These are phyloP conservation scores for Pisolithus orientalis DNA, from an alignment of 768 basidiomycete genomes.

Conservation along the genomic window DNA sequence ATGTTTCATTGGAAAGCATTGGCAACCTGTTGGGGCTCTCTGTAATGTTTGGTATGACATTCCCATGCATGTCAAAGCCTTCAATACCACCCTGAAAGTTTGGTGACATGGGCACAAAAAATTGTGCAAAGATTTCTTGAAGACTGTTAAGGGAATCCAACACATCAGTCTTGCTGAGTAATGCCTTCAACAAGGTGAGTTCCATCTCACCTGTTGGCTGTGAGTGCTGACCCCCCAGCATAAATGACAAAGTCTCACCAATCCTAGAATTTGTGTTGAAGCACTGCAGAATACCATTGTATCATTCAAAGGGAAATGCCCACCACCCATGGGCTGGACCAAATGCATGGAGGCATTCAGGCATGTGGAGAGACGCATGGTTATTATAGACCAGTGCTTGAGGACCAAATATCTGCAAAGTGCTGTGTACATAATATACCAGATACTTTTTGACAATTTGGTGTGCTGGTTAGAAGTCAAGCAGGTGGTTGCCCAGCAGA, in stretches of 20 bases:
- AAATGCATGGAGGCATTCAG: constrained; percentile 18
- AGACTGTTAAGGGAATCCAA: too few relatives aligned
- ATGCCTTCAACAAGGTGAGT: too few relatives aligned
- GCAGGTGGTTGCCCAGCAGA: background rate
- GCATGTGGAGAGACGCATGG: constrained; percentile 35
- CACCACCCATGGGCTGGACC: constrained; percentile 25
- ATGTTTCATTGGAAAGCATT: too few relatives aligned
- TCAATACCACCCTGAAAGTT: too few relatives aligned
- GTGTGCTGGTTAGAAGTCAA: background rate
- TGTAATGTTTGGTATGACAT: too few relatives aligned
- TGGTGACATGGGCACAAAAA: too few relatives aligned
- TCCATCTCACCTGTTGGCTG: too few relatives aligned
- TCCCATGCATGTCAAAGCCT: too few relatives aligned
- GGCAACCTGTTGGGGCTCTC: too few relatives aligned
- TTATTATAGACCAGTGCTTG: constrained; percentile 22
- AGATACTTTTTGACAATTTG: background rate
- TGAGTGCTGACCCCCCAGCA: too few relatives aligned
- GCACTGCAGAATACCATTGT: constrained; percentile 26
- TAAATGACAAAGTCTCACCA: constrained; percentile 12
- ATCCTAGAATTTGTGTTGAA: constrained; percentile 25
- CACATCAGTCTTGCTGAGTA: too few relatives aligned
- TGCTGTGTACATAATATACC: background rate
- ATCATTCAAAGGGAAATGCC: constrained; percentile 25
- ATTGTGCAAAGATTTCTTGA: too few relatives aligned
- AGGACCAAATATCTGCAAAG: background rate